Evolutionary conservation across 1,284 basidiomycete genomes (phyloP).

Genomic region (Ustilago tritici): DNA sequence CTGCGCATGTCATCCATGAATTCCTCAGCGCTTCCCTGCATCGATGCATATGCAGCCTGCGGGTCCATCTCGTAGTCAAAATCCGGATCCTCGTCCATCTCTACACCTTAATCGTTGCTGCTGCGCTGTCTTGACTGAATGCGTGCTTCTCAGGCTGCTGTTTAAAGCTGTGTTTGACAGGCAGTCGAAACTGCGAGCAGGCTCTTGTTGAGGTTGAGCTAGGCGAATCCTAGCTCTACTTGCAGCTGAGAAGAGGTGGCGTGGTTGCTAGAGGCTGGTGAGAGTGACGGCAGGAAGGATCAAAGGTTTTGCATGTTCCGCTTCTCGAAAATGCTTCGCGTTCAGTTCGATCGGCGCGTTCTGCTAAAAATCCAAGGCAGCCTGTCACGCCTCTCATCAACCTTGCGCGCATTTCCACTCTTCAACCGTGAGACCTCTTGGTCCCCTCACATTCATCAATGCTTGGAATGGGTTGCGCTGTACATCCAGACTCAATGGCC

Average conservation of each 20-base stretch:
- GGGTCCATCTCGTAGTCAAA: conserved; percentile 51
- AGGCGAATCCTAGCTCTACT: neutral
- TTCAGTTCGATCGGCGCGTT: neutral
- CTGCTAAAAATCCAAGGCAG: neutral
- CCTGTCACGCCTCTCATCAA: conserved; percentile 2
- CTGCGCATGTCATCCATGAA: conserved; percentile 33
- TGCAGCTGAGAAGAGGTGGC: neutral
- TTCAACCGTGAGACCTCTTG: neutral
- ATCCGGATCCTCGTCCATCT: conserved; percentile 32
- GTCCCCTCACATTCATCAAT: neutral
- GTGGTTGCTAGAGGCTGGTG: neutral
- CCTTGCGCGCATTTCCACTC: neutral
- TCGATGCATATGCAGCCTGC: conserved; percentile 6
- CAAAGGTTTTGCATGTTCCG: neutral
- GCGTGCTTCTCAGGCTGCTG: neutral
- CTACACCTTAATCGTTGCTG: neutral
- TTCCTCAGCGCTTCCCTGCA: conserved; percentile 21
- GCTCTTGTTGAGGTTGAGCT: neutral
- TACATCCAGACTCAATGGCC: neutral
- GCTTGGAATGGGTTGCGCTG: neutral
- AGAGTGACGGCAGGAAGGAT: neutral
- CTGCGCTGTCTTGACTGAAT: neutral
- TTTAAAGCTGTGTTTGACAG: neutral
- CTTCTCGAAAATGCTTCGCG: conserved; percentile 3
- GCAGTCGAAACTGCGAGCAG: neutral